Base-by-base conservation (phyloP, 1,139 yeast species). In the Suhomyces maxii region DNA sequence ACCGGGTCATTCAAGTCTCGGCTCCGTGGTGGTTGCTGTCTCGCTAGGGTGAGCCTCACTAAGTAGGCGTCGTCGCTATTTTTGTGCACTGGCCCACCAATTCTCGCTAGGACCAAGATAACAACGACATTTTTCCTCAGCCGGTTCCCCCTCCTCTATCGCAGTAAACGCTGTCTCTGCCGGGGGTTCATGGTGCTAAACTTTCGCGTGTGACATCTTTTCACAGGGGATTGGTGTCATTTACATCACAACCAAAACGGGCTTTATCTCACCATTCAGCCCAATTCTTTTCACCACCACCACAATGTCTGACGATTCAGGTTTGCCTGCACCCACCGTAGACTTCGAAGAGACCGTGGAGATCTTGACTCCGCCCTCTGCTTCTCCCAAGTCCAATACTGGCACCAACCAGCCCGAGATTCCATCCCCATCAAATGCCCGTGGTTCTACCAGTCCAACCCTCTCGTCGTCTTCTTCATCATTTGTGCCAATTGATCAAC, bases 401-500 rank as follows among this genome's bases (percentile, higher is more conserved):
- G 36, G 14, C 40, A 3, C 23, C 3, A 6, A 18, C 23, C 23
- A 18, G 23, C 23, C 23, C 3, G 23, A 18, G 8, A 26, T 13
- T 8, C 31, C 12, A 6, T n/a, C 36, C 31, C 31, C 31, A 9
- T 28, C 40, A 25, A 7, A 18, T 18, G 14, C n/a, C 13, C 34
- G 12, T 2, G 39, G 34, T 7, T 39, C 46, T 12, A 40, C 31
- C 35, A 45, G 49, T n/a, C 51, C 51, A 14, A 39, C 42, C 33
- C 26, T 34, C 28, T 45, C 48, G 26, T 64, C 71, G 7, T 66
- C 73, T 7, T 58, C 69, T 13, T 71, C 77, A 2, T 72, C 77
- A 8, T 73, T 73, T 60, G 75, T 73, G 3, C 79, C 79, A 8
- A 59, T 74, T 39, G 76, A 69, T 35, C 59, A 54, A 31, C 56